These are phyloP conservation scores for Cystobasidium tubakii DNA, from an alignment of 768 basidiomycete species.

Conservation along the genomic window DNA sequence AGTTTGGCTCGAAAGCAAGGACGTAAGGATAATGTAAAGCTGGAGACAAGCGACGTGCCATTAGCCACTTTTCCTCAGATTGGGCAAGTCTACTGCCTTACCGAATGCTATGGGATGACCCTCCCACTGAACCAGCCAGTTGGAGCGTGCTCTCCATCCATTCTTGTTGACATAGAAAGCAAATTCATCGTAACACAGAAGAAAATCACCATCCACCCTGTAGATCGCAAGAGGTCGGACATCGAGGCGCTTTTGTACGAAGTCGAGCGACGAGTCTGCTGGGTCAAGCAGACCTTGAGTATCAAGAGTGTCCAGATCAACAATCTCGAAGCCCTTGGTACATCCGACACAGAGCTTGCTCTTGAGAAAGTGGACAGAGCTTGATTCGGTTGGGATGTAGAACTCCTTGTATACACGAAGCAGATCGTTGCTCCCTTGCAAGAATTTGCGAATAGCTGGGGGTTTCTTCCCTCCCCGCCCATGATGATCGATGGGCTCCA, in stretches of 20 bases:
- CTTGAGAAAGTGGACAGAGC: constrained; percentile 93
- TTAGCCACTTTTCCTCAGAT: constrained; percentile 22
- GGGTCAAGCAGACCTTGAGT: constrained; percentile 95
- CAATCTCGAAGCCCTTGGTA: constrained; percentile 95
- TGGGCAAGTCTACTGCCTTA: constrained; percentile 51
- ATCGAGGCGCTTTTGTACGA: constrained; percentile 82
- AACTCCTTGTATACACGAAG: constrained; percentile 91
- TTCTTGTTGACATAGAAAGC: constrained; percentile 98
- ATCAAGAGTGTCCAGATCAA: constrained; percentile 92
- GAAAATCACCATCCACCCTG: constrained; percentile 89
- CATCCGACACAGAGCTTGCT: constrained; percentile 95
- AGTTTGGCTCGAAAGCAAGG: constrained; percentile 89
- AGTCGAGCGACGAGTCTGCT: constrained; percentile 79
- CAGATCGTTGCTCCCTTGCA: constrained; percentile 92
- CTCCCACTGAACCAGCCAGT: constrained; percentile 97
- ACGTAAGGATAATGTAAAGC: constrained; percentile 95
- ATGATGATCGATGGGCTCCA: constrained; percentile 85
- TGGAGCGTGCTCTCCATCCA: constrained; percentile 78
- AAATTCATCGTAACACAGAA: constrained; percentile 97
- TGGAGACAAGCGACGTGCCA: constrained; percentile 48
- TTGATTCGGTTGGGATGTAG: constrained; percentile 95
- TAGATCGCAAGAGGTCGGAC: constrained; percentile 93
- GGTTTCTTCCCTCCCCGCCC: constrained; percentile 57
- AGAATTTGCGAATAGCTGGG: constrained; percentile 74
- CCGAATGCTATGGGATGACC: constrained; percentile 89